Base-by-base conservation (phyloP, 2,329 filamentous ascomycete genomes). In the Penicillium sp. region DNA sequence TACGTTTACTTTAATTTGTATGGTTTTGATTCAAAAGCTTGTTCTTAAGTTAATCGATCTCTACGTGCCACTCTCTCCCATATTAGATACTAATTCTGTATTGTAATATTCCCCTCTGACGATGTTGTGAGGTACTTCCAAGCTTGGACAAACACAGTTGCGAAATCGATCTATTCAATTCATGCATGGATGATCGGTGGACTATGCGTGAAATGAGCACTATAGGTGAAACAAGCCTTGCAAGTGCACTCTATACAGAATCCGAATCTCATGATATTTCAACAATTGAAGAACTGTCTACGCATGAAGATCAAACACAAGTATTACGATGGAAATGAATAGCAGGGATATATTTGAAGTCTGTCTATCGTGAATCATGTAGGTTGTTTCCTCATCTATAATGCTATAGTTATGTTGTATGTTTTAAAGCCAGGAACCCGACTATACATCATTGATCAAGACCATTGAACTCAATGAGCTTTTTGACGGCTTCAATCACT, bases 391-490 rank as follows among this genome's bases (percentile, higher is more conserved):
- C 27, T n/a, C 29, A 36, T 47, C 43, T 47, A 47, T 14, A 16
- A 47, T 27, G 13, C 23, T 27, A 11, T 26, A 26, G 27, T 16
- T 9, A 19, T 14, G 23, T 14, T 41, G 38, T 29, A n/a, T 26
- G 5, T 46, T 45, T 26, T 51, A 7, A n/a, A 35, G 11, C 32
- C 23, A 26, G 13, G 11, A 14, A 14, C 7, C 13, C 16, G 13
- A 35, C n/a, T 35, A 27, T 38, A 18, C 18, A 35, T 64, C 52
- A 67, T 55, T 74, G 72, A 79, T 96, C 91, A 74, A 95, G 74
- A 1, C 94, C 94, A 76, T 97, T 91, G 65, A 95, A 81, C 74
- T 96, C 90, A 64, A 97, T 88, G 74, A 97, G 78, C 74, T 84
- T 86, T 62, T 85, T 84, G 50, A 96, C 92, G 58, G 90, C 75